Evolutionary conservation across 805 yeast genomes (phyloP).

Genomic region (Pichia sporocuriosa): DNA sequence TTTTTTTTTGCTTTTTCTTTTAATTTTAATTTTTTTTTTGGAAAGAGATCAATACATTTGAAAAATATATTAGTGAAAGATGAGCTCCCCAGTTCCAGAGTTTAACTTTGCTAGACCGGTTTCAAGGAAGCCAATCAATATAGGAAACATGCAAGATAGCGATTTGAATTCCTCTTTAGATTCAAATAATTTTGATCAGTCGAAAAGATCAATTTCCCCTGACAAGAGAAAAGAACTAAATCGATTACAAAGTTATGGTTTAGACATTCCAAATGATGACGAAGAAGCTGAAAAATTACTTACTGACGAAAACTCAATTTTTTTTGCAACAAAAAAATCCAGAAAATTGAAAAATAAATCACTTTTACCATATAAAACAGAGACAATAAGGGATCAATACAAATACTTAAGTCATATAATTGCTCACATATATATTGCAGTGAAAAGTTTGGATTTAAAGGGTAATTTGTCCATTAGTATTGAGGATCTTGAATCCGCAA

Average conservation of each 20-base stretch:
- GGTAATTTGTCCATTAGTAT: constrained; percentile 64
- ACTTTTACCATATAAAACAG: constrained; percentile 66
- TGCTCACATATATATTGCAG: constrained; percentile 70
- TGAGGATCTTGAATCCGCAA: constrained; percentile 50
- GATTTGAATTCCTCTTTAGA: constrained; percentile 5
- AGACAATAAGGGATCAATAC: constrained; percentile 60
- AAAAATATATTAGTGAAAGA: too few species aligned
- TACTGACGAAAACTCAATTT: constrained; percentile 18
- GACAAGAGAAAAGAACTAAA: constrained; percentile 16
- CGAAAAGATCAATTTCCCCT: constrained; percentile 4
- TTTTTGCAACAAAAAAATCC: constrained; percentile 19
- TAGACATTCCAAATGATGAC: constrained; percentile 55
- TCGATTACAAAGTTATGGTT: constrained; percentile 30
- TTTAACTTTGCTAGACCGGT: constrained; percentile 8
- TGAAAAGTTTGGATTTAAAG: constrained; percentile 65
- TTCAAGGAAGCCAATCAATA: constrained; percentile 7
- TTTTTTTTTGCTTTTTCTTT: too few species aligned
- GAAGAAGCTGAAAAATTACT: constrained; percentile 23
- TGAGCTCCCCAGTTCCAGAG: constrained; percentile 16
- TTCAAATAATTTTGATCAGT: background rate
- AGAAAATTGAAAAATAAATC: constrained; percentile 21
- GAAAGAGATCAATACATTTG: too few species aligned
- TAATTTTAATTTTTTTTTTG: background rate
- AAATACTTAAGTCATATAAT: constrained; percentile 74
- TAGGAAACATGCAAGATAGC: background rate